Evolutionary conservation across 805 yeast genomes (phyloP), one percentile per base, ranked within the genome.

Genomic region (Candida gorgasii): DNA sequence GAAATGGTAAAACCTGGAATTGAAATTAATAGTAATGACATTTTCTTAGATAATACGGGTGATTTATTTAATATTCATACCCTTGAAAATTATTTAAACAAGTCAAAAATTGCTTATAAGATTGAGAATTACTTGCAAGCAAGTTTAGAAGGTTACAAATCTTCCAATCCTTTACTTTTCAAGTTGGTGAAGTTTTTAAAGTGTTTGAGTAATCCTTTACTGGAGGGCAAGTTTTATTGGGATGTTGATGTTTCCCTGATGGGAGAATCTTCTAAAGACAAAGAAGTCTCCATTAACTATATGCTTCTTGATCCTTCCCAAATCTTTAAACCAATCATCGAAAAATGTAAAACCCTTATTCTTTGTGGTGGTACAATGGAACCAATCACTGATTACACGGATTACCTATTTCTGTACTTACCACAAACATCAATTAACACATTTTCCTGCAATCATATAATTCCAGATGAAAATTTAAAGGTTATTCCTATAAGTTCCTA

Each of bases 331-430:
- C 82, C 81, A 2, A 69, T 92, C 2, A 78, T 87, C 0, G 79
- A 79, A 2, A 75, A 79, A 11, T 72, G 89, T 0, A 73, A 73
- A 49, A 83, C 90, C 59, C 84, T 90, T 0, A 68, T 92, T 1
- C 58, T 90, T 2, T 93, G 96, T 1, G 98, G 98, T 26, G 98
- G 98, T 11, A 90, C 98, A 0, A 88, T 89, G 96, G 92, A 86
- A 56, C 97, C 97, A 0, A 69, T 82, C 24, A 55, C 70, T n/a
- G 96, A 90, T 49, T 86, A 82, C 57, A 62, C 75, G 5, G 67
- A 78, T n/a, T 78, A 73, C 48, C 62, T 89, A 27, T 79, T 87
- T 38, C 95, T 95, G 0, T 73, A 77, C 32, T 51, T 69, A 1
- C 48, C 62, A 0, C 42, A 53, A 0, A 54, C 60, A 0, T 50